Evolutionary conservation across 805 yeast species (phyloP).

Genomic region (Helenozyma rhizophorensis): DNA sequence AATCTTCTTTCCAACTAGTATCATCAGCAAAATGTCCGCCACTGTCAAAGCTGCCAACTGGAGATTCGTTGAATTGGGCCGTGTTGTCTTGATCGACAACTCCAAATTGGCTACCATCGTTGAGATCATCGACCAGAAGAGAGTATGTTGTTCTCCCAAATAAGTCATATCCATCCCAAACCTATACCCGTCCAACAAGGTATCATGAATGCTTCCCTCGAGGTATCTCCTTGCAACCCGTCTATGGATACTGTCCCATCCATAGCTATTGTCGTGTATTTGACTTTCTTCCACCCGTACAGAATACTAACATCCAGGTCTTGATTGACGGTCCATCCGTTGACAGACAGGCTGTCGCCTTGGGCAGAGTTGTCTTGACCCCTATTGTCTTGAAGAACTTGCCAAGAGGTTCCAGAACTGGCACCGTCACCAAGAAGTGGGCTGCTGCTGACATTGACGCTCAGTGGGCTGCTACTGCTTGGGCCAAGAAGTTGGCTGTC

Average conservation of each 20-base stretch:
- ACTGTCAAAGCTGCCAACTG: constrained; percentile 95
- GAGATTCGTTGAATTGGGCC: constrained; percentile 99
- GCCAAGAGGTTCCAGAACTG: constrained; percentile 93
- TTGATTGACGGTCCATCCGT: constrained; percentile 96
- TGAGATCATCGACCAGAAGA: constrained; percentile 98
- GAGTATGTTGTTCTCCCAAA: constrained; percentile 70
- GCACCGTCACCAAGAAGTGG: constrained; percentile 88
- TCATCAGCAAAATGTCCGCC: constrained; percentile 29
- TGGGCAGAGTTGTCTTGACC: constrained; percentile 88
- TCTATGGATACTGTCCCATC: too few relatives aligned
- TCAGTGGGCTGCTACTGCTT: constrained; percentile 89
- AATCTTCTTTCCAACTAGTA: constrained; percentile 10
- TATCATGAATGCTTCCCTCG: too few relatives aligned
- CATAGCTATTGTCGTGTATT: too few relatives aligned
- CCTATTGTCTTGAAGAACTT: constrained; percentile 79
- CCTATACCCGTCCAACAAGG: too few relatives aligned
- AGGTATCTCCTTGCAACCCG: too few relatives aligned
- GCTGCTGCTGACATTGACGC: constrained; percentile 79
- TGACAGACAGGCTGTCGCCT: constrained; percentile 86
- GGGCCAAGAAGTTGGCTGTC: constrained; percentile 98
- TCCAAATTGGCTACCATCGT: constrained; percentile 94
- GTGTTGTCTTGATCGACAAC: constrained; percentile 86
- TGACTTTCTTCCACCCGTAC: too few relatives aligned
- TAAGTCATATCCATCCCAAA: too few relatives aligned
- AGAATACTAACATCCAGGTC: constrained; percentile 49